phyloP scores from a whole-genome alignment of 2,329 filamentous ascomycete species.

The Aspergillus terreus region DNA sequence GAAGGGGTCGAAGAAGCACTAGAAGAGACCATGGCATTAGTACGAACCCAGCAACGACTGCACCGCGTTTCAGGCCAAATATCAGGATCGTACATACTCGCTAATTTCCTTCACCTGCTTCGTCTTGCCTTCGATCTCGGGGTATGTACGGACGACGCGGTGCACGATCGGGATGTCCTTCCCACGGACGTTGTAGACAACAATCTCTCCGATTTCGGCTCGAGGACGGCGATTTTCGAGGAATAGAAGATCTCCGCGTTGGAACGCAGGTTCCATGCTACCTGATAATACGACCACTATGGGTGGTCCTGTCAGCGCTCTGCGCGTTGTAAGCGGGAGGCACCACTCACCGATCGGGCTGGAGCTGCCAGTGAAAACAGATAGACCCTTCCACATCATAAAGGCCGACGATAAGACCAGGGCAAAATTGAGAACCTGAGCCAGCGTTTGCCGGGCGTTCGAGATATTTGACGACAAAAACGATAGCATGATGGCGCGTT shows the following conservation, averaged over 20 bases:
- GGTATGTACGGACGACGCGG: slow-evolving; percentile 71
- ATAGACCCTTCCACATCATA: slow-evolving; percentile 93
- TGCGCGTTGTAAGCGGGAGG: neutral
- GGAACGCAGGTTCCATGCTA: slow-evolving; percentile 66
- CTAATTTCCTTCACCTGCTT: slow-evolving; percentile 34
- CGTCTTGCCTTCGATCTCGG: slow-evolving; percentile 39
- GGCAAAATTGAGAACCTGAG: slow-evolving; percentile 84
- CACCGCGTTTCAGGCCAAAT: neutral
- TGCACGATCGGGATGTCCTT: slow-evolving; percentile 99
- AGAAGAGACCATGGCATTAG: slow-evolving; percentile 1
- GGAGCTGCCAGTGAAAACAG: slow-evolving; percentile 69
- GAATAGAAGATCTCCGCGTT: slow-evolving; percentile 61
- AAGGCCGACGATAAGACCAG: slow-evolving; percentile 88
- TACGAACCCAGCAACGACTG: neutral
- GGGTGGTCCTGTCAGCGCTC: neutral
- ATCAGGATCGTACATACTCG: slow-evolving; percentile 18
- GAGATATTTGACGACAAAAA: slow-evolving; percentile 53
- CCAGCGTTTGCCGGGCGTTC: slow-evolving; percentile 75
- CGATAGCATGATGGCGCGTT: slow-evolving; percentile 59
- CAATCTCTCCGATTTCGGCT: slow-evolving; percentile 67
- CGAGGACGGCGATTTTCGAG: slow-evolving; percentile 60
- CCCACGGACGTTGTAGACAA: slow-evolving; percentile 79
- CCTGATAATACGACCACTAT: slow-evolving; percentile 48
- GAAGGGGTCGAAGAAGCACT: slow-evolving; percentile 24
- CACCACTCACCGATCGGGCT: slow-evolving; percentile 64